Conservation (phyloP, 2,329 filamentous ascomycete species). For the Proliferodiscus dingleyae region DNA sequence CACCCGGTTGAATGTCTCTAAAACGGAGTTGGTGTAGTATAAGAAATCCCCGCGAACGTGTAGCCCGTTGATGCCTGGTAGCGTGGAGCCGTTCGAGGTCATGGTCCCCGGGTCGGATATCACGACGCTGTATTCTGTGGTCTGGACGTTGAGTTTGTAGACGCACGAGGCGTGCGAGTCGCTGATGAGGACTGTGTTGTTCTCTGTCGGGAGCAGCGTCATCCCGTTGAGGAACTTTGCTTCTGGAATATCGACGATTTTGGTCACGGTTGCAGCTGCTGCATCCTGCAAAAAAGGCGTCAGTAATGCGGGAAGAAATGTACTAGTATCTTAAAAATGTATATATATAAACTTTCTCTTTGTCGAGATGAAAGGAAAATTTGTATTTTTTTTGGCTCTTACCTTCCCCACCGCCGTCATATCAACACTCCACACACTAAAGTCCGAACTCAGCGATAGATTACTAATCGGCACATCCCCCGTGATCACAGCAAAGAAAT, state of each 20-base stretch:
- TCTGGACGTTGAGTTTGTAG: constrained; percentile 17
- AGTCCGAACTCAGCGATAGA: too few species aligned
- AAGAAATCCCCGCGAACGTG: constrained; percentile 16
- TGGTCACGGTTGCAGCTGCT: constrained; percentile 9
- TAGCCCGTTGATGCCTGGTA: constrained; percentile 22
- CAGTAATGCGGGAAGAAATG: too few species aligned
- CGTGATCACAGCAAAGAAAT: constrained; percentile 25
- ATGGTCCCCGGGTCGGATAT: constrained; percentile 17
- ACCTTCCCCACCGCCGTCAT: not conserved
- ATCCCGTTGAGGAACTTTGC: constrained; percentile 24
- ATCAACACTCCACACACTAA: constrained; percentile 9
- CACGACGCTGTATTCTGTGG: constrained; percentile 14
- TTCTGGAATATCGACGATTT: constrained; percentile 22
- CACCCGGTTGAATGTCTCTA: constrained; percentile 19
- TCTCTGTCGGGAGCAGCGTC: not conserved
- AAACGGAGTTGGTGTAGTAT: constrained; percentile 24
- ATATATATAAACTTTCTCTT: too few species aligned
- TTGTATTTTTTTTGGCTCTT: too few species aligned
- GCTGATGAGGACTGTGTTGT: constrained; percentile 10
- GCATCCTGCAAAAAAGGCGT: too few species aligned
- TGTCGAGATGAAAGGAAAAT: too few species aligned
- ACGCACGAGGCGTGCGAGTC: constrained; percentile 19
- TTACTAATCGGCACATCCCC: constrained; percentile 1
- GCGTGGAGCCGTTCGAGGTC: not conserved
- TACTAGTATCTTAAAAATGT: too few species aligned